Conservation (phyloP, 192 early-diverging fungal genomes). For the Haplosporangium gracile region DNA sequence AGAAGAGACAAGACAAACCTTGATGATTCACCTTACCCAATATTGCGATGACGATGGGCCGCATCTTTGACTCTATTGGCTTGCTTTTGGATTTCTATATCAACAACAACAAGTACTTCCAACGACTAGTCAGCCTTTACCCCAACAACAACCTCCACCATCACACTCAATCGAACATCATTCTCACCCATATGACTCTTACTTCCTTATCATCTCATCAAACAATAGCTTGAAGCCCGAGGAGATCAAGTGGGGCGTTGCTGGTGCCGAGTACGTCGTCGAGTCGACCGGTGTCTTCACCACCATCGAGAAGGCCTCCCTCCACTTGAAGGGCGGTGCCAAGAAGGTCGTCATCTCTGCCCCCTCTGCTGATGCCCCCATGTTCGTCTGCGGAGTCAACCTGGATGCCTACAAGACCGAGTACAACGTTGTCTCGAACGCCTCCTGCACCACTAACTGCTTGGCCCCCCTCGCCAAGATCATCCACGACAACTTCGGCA, state of each 20-base stretch:
- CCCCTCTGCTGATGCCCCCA: conserved; percentile 96
- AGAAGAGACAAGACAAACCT: conserved; percentile 6
- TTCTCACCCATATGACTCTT: conserved; percentile 6
- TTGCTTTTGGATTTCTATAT: background rate
- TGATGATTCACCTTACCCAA: background rate
- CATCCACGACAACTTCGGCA: conserved; percentile 96
- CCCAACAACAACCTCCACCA: background rate
- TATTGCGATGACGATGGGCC: background rate
- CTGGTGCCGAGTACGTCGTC: conserved; percentile 93
- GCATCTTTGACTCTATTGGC: background rate
- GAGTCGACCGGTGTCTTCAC: conserved; percentile 99
- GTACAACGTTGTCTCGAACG: conserved; percentile 95
- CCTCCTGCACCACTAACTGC: conserved; percentile 99
- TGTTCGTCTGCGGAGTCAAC: conserved; percentile 99
- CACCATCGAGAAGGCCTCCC: conserved; percentile 87
- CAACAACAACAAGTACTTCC: background rate
- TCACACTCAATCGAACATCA: background rate
- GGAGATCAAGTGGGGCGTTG: conserved; percentile 91
- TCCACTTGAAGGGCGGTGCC: conserved; percentile 94
- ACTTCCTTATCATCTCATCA: background rate
- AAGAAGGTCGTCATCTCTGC: conserved; percentile 99
- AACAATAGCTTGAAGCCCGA: conserved; percentile 72
- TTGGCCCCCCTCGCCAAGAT: conserved; percentile 98
- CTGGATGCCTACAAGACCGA: conserved; percentile 91
- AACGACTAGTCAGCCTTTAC: background rate